Evolutionary conservation across 129 eudicot genomes (phyloP).

Genomic region (Flaveria bidentis): DNA sequence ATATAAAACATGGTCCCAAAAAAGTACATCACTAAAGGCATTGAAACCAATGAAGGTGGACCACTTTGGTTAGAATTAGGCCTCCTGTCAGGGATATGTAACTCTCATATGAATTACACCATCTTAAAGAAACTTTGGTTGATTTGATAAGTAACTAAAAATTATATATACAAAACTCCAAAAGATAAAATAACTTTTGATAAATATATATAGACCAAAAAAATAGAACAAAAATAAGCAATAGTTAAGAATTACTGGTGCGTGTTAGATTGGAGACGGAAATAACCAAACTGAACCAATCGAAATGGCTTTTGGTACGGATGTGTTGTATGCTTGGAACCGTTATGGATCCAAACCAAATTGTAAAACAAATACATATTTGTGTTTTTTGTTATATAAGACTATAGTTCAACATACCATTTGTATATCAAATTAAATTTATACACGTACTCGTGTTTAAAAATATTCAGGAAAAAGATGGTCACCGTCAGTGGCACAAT

Average conservation of each 20-base stretch:
- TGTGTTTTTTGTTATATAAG: background rate
- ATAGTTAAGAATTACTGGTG: background rate
- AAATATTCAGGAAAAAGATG: no score
- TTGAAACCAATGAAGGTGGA: slow-evolving; percentile 24
- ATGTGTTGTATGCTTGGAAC: background rate
- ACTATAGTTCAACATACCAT: no score
- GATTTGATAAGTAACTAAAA: background rate
- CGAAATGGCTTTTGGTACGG: background rate
- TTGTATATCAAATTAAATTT: no score
- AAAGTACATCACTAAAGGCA: slow-evolving; percentile 28
- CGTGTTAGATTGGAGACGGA: background rate
- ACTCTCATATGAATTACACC: slow-evolving; percentile 14
- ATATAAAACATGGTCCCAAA: slow-evolving; percentile 27
- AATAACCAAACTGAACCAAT: background rate
- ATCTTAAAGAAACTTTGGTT: background rate
- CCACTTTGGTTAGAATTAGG: slow-evolving; percentile 32
- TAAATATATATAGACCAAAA: background rate
- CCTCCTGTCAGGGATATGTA: slow-evolving; percentile 21
- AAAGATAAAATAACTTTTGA: no score
- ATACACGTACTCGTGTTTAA: no score
- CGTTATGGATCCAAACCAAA: background rate
- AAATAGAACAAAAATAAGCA: background rate
- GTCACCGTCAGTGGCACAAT: background rate
- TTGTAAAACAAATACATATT: no score
- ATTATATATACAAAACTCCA: background rate